These are phyloP conservation scores for Calocybe indica DNA, from an alignment of 768 basidiomycete species.

Conservation along the genomic window DNA sequence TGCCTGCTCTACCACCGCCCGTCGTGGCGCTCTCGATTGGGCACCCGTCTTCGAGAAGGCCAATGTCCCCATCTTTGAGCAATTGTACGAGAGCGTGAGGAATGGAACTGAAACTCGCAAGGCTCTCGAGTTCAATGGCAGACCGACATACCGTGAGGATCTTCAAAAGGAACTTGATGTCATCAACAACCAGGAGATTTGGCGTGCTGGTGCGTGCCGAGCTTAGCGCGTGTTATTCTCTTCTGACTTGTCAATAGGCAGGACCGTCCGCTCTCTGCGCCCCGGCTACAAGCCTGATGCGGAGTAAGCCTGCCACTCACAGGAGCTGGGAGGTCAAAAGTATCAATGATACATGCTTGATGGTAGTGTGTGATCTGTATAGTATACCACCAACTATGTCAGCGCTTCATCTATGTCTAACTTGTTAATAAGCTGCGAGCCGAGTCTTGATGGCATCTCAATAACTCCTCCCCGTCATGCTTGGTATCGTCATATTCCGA, in stretches of 20 bases:
- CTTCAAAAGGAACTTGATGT: conserved; percentile 88
- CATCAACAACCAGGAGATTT: conserved; percentile 98
- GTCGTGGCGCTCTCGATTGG: conserved; percentile 99
- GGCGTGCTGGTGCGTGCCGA: conserved; percentile 72
- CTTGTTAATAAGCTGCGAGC: no score
- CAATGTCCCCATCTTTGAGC: conserved; percentile 91
- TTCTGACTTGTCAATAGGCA: conserved; percentile 41
- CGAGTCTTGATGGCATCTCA: no score
- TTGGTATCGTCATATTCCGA: no score
- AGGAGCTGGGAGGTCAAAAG: no score
- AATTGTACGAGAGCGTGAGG: conserved; percentile 90
- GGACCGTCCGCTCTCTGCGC: conserved; percentile 84
- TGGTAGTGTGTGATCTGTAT: no score
- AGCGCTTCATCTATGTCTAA: no score
- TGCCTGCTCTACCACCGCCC: conserved; percentile 98
- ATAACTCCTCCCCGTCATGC: no score
- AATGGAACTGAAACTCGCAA: conserved; percentile 97
- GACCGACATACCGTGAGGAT: conserved; percentile 88
- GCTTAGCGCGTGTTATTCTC: background rate
- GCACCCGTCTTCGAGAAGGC: conserved; percentile 94
- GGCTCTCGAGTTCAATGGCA: conserved; percentile 92
- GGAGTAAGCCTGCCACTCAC: no score
- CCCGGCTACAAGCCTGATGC: conserved; percentile 72
- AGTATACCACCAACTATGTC: no score
- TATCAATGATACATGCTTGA: no score